Base-by-base conservation (phyloP, 139 green algal species). In the Micractinium sp. region DNA sequence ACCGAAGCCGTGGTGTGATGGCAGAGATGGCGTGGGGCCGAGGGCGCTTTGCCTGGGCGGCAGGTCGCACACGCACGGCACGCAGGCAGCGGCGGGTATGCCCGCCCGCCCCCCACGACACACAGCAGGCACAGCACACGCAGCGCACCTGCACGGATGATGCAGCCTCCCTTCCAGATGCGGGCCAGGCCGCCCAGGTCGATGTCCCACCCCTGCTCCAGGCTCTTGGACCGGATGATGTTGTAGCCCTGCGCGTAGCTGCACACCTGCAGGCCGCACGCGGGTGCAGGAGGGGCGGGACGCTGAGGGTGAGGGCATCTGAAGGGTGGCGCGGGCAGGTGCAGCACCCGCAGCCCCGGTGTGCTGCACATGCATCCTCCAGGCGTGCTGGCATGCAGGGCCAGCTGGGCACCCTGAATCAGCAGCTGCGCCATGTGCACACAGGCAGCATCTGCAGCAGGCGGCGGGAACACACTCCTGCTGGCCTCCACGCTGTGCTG, bases 81-180 rank as follows among this genome's bases (percentile, higher is more conserved):
- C n/a, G n/a, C n/a, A n/a, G n/a, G n/a, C n/a, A n/a, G n/a, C n/a
- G n/a, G n/a, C n/a, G n/a, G n/a, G n/a, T n/a, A n/a, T n/a, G n/a
- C n/a, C n/a, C n/a, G n/a, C n/a, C n/a, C n/a, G n/a, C n/a, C n/a
- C n/a, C n/a, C n/a, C n/a, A n/a, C n/a, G n/a, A n/a, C n/a, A n/a
- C n/a, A n/a, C 25, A 81, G 35, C 74, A 53, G 18, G 33, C 16
- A 31, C 35, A 81, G 36, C 19, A 56, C 5, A 3, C 33, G 27
- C 60, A 3, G 0, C 81, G 5, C 66, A 87, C 83, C 83, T 33
- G 85, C 88, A 74, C 98, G 96, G 93, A 99, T 99, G 92, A 99
- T 99, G 95, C 98, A 99, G 74, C 98, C 98, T 85, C 98, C 98
- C 97, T 99, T 99, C 97, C 97, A 99, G 94, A 99, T 99, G 87